Conservation (phyloP, 1,284 basidiomycete genomes). For the Fomitopsis pinicola region DNA sequence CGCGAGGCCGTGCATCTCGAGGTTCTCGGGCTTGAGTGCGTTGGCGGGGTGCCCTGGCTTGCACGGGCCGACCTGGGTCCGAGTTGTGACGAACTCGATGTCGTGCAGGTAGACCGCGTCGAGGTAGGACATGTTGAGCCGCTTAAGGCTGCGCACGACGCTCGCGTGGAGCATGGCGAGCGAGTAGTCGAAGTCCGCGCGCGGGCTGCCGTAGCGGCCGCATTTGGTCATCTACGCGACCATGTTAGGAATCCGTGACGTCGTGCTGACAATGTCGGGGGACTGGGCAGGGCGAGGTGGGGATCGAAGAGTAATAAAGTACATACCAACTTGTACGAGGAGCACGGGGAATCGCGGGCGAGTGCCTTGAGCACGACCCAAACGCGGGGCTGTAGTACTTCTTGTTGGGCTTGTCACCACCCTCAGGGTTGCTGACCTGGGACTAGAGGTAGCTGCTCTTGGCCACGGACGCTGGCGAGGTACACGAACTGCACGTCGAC, state of each 20-base stretch:
- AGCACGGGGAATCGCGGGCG: no score
- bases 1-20: slow-evolving; percentile 55
- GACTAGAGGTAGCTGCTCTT: no score
- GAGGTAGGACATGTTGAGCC: slow-evolving; percentile 79
- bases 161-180: slow-evolving; percentile 67
- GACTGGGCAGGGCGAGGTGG: background rate
- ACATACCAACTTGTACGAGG: no score
- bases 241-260: background rate
- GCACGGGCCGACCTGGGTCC: slow-evolving; percentile 46
- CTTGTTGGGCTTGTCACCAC: no score
- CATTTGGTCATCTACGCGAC: slow-evolving; percentile 82
- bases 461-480: no score
- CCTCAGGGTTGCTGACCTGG: no score
- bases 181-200: slow-evolving; percentile 74
- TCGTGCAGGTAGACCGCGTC: slow-evolving; percentile 92
- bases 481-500: no score
- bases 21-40: slow-evolving; percentile 42
- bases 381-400: no score
- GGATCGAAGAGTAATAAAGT: background rate
- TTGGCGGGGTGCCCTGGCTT: slow-evolving; percentile 49
- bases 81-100: slow-evolving; percentile 86
- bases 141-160: slow-evolving; percentile 67
- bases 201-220: slow-evolving; percentile 73
- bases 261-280: background rate
- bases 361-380: no score